phyloP scores from a whole-genome alignment of 495 filamentous ascomycete genomes.

The Penicillium mononematosum region DNA sequence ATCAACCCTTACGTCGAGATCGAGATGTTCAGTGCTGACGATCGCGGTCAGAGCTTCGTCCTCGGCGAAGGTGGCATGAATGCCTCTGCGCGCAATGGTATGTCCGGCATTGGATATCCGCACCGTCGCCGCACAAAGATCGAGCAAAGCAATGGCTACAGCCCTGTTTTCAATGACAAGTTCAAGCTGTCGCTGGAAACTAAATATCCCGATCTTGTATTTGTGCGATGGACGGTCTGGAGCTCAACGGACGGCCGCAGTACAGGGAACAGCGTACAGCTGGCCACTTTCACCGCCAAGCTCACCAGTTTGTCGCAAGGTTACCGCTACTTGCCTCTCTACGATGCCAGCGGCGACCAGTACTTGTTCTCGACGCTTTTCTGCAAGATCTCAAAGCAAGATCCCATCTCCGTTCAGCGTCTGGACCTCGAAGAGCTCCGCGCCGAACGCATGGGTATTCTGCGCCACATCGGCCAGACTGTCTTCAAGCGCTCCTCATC shows the following conservation, averaged over 20 bases:
- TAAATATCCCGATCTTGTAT: slow-evolving; percentile 88
- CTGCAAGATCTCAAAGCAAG: slow-evolving; percentile 73
- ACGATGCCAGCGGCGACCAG: slow-evolving; percentile 81
- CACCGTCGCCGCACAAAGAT: slow-evolving; percentile 75
- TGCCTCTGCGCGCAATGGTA: slow-evolving; percentile 64
- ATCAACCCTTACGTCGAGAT: slow-evolving; percentile 93
- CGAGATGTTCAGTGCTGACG: slow-evolving; percentile 91
- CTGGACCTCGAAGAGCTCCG: slow-evolving; percentile 48
- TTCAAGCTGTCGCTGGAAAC: slow-evolving; percentile 79
- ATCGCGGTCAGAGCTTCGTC: slow-evolving; percentile 67
- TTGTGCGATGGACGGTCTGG: slow-evolving; percentile 90
- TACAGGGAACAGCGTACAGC: slow-evolving; percentile 57
- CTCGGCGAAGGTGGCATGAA: slow-evolving; percentile 67
- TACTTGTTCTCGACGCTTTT: slow-evolving; percentile 95
- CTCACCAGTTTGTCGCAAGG: slow-evolving; percentile 85
- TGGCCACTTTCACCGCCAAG: slow-evolving; percentile 91
- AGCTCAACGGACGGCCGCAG: slow-evolving; percentile 69
- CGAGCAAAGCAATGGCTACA: slow-evolving; percentile 84
- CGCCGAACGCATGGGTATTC: slow-evolving; percentile 49
- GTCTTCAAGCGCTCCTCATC: slow-evolving; percentile 53
- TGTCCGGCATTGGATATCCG: slow-evolving; percentile 71
- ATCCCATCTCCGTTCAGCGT: slow-evolving; percentile 49
- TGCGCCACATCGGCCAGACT: slow-evolving; percentile 49
- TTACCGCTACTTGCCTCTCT: slow-evolving; percentile 96
- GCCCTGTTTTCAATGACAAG: slow-evolving; percentile 75